phyloP scores from a whole-genome alignment of 2,329 filamentous ascomycete species.

The Trichoderma guizhouense region DNA sequence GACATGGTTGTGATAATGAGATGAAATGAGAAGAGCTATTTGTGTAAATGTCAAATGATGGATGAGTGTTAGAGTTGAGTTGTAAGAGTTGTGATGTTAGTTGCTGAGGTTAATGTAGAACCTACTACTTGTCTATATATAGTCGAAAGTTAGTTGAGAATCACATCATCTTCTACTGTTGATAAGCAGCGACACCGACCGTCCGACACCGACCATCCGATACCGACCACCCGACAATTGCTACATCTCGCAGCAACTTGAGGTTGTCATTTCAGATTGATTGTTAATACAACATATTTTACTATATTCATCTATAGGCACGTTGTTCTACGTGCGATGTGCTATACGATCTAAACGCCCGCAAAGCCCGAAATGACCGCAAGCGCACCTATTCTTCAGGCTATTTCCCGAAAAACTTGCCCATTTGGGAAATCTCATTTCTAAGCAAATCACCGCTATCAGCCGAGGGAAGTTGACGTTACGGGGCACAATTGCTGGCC shows the following conservation, averaged over 20 bases:
- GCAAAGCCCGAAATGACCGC: not conserved
- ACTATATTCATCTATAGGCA: not conserved
- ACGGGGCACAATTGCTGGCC: not conserved
- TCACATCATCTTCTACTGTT: not conserved
- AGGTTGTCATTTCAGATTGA: not conserved
- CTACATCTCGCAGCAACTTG: not conserved
- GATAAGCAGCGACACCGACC: not conserved
- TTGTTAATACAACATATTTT: not conserved
- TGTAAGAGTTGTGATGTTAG: not conserved
- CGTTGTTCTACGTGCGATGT: not conserved
- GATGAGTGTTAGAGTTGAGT: not conserved
- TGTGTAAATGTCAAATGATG: not conserved
- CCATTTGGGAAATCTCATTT: not conserved
- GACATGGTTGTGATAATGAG: constrained; percentile 25
- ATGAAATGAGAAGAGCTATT: not conserved
- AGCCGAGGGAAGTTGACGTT: not conserved
- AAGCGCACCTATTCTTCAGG: not conserved
- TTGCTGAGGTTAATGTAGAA: not conserved
- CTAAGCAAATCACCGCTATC: not conserved
- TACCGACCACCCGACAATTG: no score
- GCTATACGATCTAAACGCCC: not conserved
- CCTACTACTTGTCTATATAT: not conserved
- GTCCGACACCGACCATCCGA: not conserved
- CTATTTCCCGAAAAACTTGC: not conserved
- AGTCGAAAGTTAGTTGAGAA: not conserved